Base-by-base conservation (phyloP, 495 filamentous ascomycete genomes). In the Penicillium pulvis region DNA sequence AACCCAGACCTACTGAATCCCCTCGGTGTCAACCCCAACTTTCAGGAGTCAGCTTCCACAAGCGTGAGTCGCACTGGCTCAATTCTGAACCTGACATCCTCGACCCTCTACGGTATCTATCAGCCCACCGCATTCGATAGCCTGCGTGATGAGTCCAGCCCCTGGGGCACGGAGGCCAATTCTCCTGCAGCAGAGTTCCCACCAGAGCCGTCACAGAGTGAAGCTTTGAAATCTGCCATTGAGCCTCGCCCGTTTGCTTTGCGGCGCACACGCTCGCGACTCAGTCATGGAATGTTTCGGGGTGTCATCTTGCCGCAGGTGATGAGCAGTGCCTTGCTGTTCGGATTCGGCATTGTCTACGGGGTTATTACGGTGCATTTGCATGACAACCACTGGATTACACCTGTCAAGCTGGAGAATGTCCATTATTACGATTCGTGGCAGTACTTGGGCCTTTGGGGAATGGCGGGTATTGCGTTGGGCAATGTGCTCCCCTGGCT, bases 101-200 rank as follows among this genome's bases (percentile, higher is more conserved):
- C 90, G 3, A 97, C 94, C 1, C 84, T 98, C 0, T 89, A 87
- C 61, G 94, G 94, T 45, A 98, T 98, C 69, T 98, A 94, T 76
- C 82, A 85, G 11, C 90, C 87, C 14, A 85, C 83, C 4, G 83
- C 78, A 57, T 81, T 80, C 61, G 78, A 79, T 56, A 76, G 70
- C 43, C 71, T 68, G 33, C 76, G 77, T 17, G 81, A 84, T 55
- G 85, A 84, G 39, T 64, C 73, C 49, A 75, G 76, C 42, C 83
- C 90, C 36, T 93, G 88, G 87, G 90, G 87, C 35, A 89, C 85
- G 1, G 90, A 90, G 45, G 80, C 84, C 19, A 79, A 89, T 60
- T 87, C 87, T 0, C 87, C 87, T 14, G 62, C 57, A 0, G 39
- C 70, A 6, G 63, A 69, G 42, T 50, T 71, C 68, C 51, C 67